Percentiles rank a stretch among this genome's conserved stretches.
Evolutionary conservation across 176 grass and related monocot species (phyloP).

Genomic region (Hsuehochloa calcarea): DNA sequence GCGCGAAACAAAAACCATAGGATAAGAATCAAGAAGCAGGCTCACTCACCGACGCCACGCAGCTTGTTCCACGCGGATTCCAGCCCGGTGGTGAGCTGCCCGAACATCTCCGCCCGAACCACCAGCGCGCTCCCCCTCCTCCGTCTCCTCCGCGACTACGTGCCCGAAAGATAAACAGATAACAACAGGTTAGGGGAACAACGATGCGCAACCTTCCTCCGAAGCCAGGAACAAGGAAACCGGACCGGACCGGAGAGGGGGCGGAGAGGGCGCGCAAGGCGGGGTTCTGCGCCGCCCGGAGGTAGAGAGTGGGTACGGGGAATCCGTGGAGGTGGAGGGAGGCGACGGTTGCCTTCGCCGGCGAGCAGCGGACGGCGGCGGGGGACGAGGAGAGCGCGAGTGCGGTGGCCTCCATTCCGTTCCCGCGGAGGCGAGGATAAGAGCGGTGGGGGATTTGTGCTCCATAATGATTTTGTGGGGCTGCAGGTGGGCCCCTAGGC

Average conservation of each 20-base stretch:
- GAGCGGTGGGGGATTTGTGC: not conserved
- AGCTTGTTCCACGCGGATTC: slow-evolving; percentile 99
- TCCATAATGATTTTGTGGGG: too few species aligned
- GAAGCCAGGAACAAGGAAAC: too few species aligned
- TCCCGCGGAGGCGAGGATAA: not conserved
- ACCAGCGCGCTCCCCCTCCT: slow-evolving; percentile 36
- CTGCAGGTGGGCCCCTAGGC: too few species aligned
- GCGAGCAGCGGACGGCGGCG: slow-evolving; percentile 15
- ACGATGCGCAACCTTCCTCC: not conserved
- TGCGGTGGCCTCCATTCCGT: not conserved
- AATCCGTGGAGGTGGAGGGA: not conserved
- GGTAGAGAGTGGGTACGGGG: not conserved
- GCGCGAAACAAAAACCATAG: too few species aligned
- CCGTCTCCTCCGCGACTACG: slow-evolving; percentile 23
- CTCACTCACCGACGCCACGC: slow-evolving; percentile 67
- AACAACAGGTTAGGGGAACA: too few species aligned
- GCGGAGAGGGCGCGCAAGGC: not conserved
- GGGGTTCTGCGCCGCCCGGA: slow-evolving; percentile 5
- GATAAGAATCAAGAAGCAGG: not conserved
- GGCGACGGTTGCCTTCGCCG: not conserved
- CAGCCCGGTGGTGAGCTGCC: slow-evolving; percentile 85
- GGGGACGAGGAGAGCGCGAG: slow-evolving; percentile 40
- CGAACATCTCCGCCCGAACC: slow-evolving; percentile 94
- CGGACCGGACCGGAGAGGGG: not conserved
- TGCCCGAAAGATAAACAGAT: not conserved